Conservation (phyloP, 2,329 filamentous ascomycete genomes). For the Leptographium wingfieldii region DNA sequence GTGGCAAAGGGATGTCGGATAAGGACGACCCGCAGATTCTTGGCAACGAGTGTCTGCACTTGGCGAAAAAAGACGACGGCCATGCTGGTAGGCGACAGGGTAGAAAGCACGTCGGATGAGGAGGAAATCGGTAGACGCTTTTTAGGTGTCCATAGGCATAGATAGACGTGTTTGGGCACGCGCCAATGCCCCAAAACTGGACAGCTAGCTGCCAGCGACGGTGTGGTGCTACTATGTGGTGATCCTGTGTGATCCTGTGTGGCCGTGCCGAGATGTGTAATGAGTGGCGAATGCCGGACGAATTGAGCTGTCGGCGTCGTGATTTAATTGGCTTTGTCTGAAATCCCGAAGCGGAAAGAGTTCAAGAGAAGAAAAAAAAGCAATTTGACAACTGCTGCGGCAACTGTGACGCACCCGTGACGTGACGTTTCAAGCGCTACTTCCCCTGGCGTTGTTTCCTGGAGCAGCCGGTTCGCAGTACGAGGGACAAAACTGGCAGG, state of each 20-base stretch:
- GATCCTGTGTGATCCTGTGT: background rate
- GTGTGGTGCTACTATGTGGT: background rate
- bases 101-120: background rate
- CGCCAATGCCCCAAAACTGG: background rate
- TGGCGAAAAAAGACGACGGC: slow-evolving; percentile 26
- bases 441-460: background rate
- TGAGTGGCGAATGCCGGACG: background rate
- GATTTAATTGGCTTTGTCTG: background rate
- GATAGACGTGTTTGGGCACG: background rate
- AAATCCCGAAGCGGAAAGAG: background rate
- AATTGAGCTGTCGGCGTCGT: background rate
- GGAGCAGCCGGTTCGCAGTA: background rate
- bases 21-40: slow-evolving; percentile 48
- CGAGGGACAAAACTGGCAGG: background rate
- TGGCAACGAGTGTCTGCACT: slow-evolving; percentile 46
- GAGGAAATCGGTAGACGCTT: background rate
- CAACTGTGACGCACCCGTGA: background rate
- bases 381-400: background rate
- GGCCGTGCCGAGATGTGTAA: background rate
- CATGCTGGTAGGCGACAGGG: background rate
- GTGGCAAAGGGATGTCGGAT: slow-evolving; percentile 40
- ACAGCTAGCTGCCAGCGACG: background rate
- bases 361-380: background rate
- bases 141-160: background rate
- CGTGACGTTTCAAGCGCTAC: background rate